These are phyloP conservation scores for Rutidosis leptorrhynchoides DNA, from an alignment of 129 eudicot genomes.

Conservation along the genomic window DNA sequence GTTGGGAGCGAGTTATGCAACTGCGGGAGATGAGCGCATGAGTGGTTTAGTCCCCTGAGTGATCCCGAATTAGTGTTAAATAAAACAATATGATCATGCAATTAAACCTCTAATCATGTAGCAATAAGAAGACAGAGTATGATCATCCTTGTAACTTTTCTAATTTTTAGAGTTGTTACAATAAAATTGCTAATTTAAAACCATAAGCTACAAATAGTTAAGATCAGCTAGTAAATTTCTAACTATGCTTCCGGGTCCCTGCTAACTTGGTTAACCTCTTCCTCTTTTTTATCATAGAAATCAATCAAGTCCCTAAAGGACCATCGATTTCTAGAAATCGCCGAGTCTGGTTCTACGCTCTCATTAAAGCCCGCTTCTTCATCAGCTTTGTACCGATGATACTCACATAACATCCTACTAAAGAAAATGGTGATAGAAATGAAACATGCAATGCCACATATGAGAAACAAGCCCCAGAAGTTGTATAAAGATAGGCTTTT, in stretches of 20 bases:
- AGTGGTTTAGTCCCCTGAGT: no score
- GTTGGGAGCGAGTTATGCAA: no score
- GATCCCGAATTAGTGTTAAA: no score
- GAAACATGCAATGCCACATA: constrained; percentile 55
- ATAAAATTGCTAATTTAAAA: background rate
- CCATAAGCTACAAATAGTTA: background rate
- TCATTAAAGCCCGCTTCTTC: constrained; percentile 30
- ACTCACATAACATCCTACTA: constrained; percentile 41
- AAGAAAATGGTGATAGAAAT: constrained; percentile 39
- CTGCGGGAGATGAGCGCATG: no score
- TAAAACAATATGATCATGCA: background rate
- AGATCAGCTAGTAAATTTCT: no score
- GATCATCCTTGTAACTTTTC: background rate
- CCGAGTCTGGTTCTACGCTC: constrained; percentile 32
- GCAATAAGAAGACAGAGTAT: background rate
- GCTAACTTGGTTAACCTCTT: constrained; percentile 38
- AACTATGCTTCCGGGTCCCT: background rate
- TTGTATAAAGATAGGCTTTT: constrained; percentile 49
- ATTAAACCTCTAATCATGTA: background rate
- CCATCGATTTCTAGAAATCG: constrained; percentile 21
- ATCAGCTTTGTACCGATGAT: constrained; percentile 40
- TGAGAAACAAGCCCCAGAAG: constrained; percentile 72
- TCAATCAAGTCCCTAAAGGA: constrained; percentile 38
- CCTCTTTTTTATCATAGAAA: constrained; percentile 55
- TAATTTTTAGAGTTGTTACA: background rate